phyloP scores from a whole-genome alignment of 805 yeast genomes.

The Metschnikowia hibisci region DNA sequence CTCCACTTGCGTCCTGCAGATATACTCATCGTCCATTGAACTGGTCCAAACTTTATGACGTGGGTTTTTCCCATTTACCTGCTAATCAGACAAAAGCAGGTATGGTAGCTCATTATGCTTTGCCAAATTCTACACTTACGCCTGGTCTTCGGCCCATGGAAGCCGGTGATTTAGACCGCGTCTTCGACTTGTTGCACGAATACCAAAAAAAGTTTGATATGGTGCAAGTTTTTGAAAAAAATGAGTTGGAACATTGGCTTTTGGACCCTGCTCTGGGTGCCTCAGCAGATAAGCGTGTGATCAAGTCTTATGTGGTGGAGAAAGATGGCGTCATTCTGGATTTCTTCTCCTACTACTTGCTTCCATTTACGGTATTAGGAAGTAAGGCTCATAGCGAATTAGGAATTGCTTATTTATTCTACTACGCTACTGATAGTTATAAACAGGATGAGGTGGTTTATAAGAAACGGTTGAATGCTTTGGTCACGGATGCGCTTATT shows the following conservation, averaged over 20 bases:
- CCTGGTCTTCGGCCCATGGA: constrained; percentile 58
- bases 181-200: constrained; percentile 51
- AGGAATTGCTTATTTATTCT: constrained; percentile 84
- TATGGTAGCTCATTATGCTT: constrained; percentile 58
- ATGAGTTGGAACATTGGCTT: constrained; percentile 80
- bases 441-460: constrained; percentile 37
- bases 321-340: constrained; percentile 70
- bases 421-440: constrained; percentile 68
- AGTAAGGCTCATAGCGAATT: constrained; percentile 60
- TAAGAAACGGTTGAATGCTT: constrained; percentile 53
- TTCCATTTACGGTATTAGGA: constrained; percentile 80
- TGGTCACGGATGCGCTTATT: constrained; percentile 73
- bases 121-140: constrained; percentile 49
- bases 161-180: constrained; percentile 60
- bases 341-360: constrained; percentile 81
- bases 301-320: constrained; percentile 76
- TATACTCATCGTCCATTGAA: constrained; percentile 92
- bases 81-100: constrained; percentile 59
- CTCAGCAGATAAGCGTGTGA: constrained; percentile 40
- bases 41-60: constrained; percentile 86
- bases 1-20: constrained; percentile 85
- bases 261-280: constrained; percentile 44
- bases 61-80: constrained; percentile 84
- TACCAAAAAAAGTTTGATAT: constrained; percentile 73
- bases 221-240: constrained; percentile 61